phyloP scores from a whole-genome alignment of 106 monocot genomes.

The Dendrobium catenatum region DNA sequence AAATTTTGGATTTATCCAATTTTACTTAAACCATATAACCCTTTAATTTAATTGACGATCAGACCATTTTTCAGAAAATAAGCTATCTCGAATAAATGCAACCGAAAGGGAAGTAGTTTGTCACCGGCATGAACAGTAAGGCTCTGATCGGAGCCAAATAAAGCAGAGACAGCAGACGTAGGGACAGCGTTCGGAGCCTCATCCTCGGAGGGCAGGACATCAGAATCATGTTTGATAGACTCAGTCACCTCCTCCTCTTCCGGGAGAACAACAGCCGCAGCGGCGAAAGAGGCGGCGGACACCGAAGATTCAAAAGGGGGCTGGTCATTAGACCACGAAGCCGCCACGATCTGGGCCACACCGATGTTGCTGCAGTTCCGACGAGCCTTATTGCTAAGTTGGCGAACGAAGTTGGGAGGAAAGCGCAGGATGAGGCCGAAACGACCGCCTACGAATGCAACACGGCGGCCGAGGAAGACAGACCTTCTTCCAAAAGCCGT shows the following conservation, averaged over 20 bases:
- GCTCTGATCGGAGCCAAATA: slow-evolving; percentile 65
- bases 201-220: not conserved
- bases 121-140: slow-evolving; percentile 87
- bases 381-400: slow-evolving; percentile 95
- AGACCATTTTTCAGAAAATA: not conserved
- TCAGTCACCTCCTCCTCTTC: slow-evolving; percentile 9
- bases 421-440: slow-evolving; percentile 68
- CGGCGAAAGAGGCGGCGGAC: slow-evolving; percentile 12
- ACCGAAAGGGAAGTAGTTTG: not conserved
- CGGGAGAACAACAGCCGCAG: slow-evolving; percentile 11
- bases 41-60: not conserved
- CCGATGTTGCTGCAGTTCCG: slow-evolving; percentile 99
- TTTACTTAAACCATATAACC: not conserved
- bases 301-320: slow-evolving; percentile 2
- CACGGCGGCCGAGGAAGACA: not conserved
- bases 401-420: slow-evolving; percentile 94
- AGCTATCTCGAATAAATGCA: not conserved
- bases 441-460: not conserved
- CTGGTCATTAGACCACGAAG: slow-evolving; percentile 64
- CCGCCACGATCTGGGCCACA: slow-evolving; percentile 89
- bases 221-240: not conserved
- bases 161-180: not conserved
- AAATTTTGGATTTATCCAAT: not conserved
- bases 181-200: not conserved
- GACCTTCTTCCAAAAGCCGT: not conserved